Evolutionary conservation across 225 moss, liverwort and hornwort species (phyloP), one percentile per base, ranked within the genome.

Genomic region (Rhytidiadelphus loreus): DNA sequence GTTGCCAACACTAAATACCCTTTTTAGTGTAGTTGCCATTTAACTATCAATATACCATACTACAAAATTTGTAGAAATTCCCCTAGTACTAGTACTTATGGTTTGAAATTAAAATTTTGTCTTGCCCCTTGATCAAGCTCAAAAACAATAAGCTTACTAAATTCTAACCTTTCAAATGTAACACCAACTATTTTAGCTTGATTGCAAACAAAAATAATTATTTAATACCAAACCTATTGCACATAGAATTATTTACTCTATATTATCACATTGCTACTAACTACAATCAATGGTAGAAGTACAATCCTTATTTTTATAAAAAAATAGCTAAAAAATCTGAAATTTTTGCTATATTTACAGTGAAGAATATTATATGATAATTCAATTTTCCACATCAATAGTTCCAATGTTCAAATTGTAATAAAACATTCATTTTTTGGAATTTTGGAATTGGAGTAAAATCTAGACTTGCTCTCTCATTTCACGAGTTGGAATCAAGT

Each of bases 31-130:
- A 9, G 41, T 25, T 70, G 5, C 9, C 3, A 70, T 70, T 70
- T 6, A 41, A 25, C 1, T 70, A 41, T 70, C 0, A 0, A 46
- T 18, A 46, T 3, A 73, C 3, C 9, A 48, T 48, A 46, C 46
- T 30, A 11, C 0, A 20, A 74, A 75, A 32, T 32, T 75, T 50
- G 5, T 75, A 48, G 12, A 48, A 74, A 32, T 12, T 2, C 30
- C 0, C 19, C 3, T 30, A 29, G 3, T 7, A 48, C 0, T 11
- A 0, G 2, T 50, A 52, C 2, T 52, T 52, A 52, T 76, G 14
- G 1, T 76, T 50, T 76, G 35, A 52, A 75, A 52, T 13, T 16
- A 14, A 35, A 8, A 48, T 48, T 52, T 52, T 53, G 9, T 33
- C 8, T 22, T 33, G 3, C 35, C 3, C 35, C 14, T 35, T 76